A percentile compares a stretch with the other conserved stretches of the same genome.
These are phyloP conservation scores for Pelagophyceae sp. DNA, from an alignment of 352 stramenopile species.

Conservation along the genomic window DNA sequence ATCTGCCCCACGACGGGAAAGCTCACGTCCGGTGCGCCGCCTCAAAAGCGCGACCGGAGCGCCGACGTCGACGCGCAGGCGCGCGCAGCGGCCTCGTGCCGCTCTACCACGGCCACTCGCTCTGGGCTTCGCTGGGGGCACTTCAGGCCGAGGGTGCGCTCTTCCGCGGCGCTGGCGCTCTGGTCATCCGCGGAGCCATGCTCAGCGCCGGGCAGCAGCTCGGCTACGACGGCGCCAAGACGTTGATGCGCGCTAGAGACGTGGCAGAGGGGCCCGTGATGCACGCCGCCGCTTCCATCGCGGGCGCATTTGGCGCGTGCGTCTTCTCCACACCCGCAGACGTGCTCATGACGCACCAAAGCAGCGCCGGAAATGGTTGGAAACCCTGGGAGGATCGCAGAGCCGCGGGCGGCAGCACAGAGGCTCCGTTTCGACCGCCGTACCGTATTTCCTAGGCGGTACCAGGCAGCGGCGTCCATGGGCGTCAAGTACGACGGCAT, in stretches of 20 bases:
- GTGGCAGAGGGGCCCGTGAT: slow-evolving; percentile 20
- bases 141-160: slow-evolving; percentile 13
- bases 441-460: too few species aligned
- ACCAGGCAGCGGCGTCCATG: background rate
- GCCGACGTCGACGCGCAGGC: background rate
- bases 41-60: too few species aligned
- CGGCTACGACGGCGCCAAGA: slow-evolving; percentile 33
- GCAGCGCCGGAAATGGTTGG: too few species aligned
- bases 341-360: slow-evolving; percentile 31
- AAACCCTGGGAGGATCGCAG: too few species aligned
- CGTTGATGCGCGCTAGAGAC: background rate
- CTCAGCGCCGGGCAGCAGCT: slow-evolving; percentile 27
- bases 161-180: slow-evolving; percentile 22
- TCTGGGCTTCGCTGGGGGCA: background rate
- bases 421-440: too few species aligned
- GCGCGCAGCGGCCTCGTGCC: slow-evolving; percentile 1
- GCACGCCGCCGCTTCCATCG: slow-evolving; percentile 21
- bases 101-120: background rate
- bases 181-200: slow-evolving; percentile 28
- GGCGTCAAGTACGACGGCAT: slow-evolving; percentile 21
- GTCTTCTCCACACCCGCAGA: slow-evolving; percentile 25
- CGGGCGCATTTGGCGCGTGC: slow-evolving; percentile 25
- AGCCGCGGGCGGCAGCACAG: too few species aligned
- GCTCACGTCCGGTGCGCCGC: too few species aligned
- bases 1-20: too few species aligned